Evolutionary conservation across 805 yeast genomes (phyloP).

Genomic region (Pichia insulana): DNA sequence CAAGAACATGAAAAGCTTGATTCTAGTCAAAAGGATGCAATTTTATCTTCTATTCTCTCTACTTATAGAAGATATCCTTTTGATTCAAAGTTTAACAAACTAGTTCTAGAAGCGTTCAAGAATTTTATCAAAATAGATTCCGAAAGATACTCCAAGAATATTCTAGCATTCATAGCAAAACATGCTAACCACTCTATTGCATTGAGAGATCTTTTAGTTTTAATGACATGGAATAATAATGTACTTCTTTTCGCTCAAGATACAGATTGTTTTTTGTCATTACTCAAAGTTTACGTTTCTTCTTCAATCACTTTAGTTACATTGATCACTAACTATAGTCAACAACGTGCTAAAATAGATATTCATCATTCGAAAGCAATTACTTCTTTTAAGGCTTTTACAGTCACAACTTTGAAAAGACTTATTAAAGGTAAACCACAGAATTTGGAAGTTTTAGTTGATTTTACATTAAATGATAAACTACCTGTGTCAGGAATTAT

Average conservation of each 20-base stretch:
- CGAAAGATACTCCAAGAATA: conserved; percentile 24
- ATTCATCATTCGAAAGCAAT: conserved; percentile 35
- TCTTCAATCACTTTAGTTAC: conserved; percentile 33
- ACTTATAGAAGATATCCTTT: conserved; percentile 41
- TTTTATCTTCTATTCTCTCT: conserved; percentile 33
- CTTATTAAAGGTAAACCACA: conserved; percentile 17
- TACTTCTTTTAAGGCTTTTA: conserved; percentile 25
- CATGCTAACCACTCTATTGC: conserved; percentile 35
- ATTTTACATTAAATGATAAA: conserved; percentile 13
- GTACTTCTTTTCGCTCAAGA: conserved; percentile 25
- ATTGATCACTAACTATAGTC: conserved; percentile 13
- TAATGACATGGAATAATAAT: conserved; percentile 48
- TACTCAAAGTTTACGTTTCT: conserved; percentile 18
- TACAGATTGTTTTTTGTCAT: conserved; percentile 16
- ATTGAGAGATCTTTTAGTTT: conserved; percentile 44
- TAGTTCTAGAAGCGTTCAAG: conserved; percentile 33
- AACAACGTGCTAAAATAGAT: conserved; percentile 21
- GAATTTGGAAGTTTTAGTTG: conserved; percentile 3
- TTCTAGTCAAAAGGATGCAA: conserved; percentile 20
- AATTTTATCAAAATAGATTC: conserved; percentile 26
- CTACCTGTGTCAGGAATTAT: conserved; percentile 16
- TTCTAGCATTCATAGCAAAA: conserved; percentile 32
- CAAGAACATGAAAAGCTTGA: conserved; percentile 11
- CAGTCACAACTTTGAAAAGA: conserved; percentile 18
- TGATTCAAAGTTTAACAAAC: conserved; percentile 40